Percentiles rank a stretch among this genome's conserved stretches.
Evolutionary conservation across 768 basidiomycete genomes (phyloP).

Genomic region (Termitomyces heimii): DNA sequence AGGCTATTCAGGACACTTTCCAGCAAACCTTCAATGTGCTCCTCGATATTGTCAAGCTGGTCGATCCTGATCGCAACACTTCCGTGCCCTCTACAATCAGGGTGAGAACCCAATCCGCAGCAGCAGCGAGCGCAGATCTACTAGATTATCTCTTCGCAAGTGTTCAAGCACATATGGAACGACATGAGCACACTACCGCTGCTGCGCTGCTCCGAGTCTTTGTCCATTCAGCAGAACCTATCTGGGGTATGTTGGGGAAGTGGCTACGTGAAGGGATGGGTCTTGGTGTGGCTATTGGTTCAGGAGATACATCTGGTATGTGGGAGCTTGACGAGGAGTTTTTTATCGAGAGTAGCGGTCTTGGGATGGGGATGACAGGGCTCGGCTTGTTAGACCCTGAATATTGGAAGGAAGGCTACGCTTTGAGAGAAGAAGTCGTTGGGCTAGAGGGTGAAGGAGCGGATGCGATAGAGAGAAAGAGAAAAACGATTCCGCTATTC

Average conservation of each 20-base stretch:
- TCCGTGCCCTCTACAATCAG: conserved; percentile 13
- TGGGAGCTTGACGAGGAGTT: conserved; percentile 66
- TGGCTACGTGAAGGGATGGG: conserved; percentile 78
- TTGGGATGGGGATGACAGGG: conserved; percentile 42
- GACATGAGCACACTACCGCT: conserved; percentile 50
- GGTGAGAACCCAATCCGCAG: conserved; percentile 32
- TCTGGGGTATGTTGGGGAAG: conserved; percentile 65
- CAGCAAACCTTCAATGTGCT: conserved; percentile 53
- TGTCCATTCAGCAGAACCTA: conserved; percentile 54
- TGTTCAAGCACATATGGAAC: conserved; percentile 52
- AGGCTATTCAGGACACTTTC: conserved; percentile 50
- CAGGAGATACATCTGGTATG: conserved; percentile 18
- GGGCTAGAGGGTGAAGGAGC: conserved; percentile 16
- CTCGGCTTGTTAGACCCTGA: conserved; percentile 59
- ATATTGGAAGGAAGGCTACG: conserved; percentile 75
- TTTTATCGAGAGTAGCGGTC: conserved; percentile 70
- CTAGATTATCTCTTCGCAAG: conserved; percentile 58
- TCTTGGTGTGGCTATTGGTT: conserved; percentile 28
- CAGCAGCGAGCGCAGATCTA: conserved; percentile 48
- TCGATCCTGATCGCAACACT: conserved; percentile 20
- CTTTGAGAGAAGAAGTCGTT: conserved; percentile 37
- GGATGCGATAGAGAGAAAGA: conserved; percentile 9
- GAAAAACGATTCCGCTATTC: conserved; percentile 50
- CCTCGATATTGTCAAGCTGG: conserved; percentile 37
- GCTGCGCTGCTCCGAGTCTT: conserved; percentile 60